These are phyloP conservation scores for Brassica rapa DNA, from an alignment of 345 rosid species.

Conservation along the genomic window DNA sequence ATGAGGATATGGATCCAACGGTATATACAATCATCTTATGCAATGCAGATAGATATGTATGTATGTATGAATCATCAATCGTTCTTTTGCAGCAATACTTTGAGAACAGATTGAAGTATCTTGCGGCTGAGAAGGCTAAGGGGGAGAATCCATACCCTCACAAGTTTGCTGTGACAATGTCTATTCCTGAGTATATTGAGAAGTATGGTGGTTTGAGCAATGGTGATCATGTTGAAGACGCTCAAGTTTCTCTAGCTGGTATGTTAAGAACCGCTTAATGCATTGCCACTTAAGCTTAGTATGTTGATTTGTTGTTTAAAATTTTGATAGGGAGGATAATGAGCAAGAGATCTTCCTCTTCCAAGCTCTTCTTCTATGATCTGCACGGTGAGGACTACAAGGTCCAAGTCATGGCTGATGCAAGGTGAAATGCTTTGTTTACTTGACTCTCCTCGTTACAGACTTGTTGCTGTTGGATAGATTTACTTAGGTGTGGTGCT, in stretches of 20 bases:
- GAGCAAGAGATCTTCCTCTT: slow-evolving; percentile 85
- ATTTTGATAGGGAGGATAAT: slow-evolving; percentile 72
- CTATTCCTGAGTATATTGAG: slow-evolving; percentile 61
- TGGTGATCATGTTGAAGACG: slow-evolving; percentile 75
- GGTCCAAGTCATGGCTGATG: slow-evolving; percentile 97
- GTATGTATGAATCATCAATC: background rate
- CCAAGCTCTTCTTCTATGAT: slow-evolving; percentile 92
- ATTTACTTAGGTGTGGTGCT: background rate
- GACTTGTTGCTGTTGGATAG: background rate
- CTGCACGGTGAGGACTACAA: slow-evolving; percentile 69
- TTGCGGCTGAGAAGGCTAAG: slow-evolving; percentile 63
- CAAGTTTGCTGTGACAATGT: slow-evolving; percentile 60
- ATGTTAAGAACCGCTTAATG: slow-evolving; percentile 11
- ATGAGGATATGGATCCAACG: slow-evolving; percentile 97
- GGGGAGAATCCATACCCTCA: slow-evolving; percentile 90
- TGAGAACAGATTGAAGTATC: slow-evolving; percentile 76
- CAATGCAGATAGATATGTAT: slow-evolving; percentile 3
- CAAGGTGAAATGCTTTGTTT: slow-evolving; percentile 53
- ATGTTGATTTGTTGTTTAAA: background rate
- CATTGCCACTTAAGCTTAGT: background rate
- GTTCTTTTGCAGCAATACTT: slow-evolving; percentile 75
- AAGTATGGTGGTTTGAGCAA: slow-evolving; percentile 60
- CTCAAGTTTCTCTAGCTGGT: slow-evolving; percentile 72
- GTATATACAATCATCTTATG: slow-evolving; percentile 42
- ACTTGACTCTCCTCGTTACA: background rate